Conservation (phyloP, 768 basidiomycete species). For the Termitomyces sp. region DNA sequence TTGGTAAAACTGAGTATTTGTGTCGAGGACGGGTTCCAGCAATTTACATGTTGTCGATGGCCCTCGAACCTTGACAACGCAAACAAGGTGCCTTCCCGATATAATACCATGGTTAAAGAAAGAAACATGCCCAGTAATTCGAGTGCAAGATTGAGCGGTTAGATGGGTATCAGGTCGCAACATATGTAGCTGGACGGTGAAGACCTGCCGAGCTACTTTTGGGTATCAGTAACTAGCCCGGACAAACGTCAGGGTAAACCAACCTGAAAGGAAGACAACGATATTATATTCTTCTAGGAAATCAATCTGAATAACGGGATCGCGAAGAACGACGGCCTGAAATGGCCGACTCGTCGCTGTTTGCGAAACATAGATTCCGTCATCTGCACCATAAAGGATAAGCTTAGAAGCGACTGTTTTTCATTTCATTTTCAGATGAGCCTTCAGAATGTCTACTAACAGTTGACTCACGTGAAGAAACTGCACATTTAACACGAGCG, state of each 20-base stretch:
- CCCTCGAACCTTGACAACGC: constrained; percentile 36
- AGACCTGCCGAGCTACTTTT: constrained; percentile 7
- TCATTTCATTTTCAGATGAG: neutral
- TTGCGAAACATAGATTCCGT: constrained; percentile 12
- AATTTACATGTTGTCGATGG: constrained; percentile 28
- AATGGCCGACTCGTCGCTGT: constrained; percentile 1
- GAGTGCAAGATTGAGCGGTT: constrained; percentile 9
- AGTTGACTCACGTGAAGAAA: constrained; percentile 5
- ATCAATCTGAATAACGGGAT: constrained; percentile 64
- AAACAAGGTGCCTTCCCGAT: constrained; percentile 47
- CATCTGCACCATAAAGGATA: constrained; percentile 12
- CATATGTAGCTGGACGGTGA: constrained; percentile 5
- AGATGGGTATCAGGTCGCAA: neutral
- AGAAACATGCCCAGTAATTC: constrained; percentile 28
- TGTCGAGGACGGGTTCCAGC: constrained; percentile 1
- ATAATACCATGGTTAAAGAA: constrained; percentile 11
- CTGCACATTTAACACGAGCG: constrained; percentile 6
- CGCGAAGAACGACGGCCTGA: constrained; percentile 3
- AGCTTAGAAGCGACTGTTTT: neutral
- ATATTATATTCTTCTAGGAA: constrained; percentile 73
- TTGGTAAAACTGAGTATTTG: neutral
- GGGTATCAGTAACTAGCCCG: neutral
- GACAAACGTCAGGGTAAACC: neutral
- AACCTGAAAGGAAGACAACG: constrained; percentile 71
- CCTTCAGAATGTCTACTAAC: too few relatives aligned